A percentile compares a stretch with the other conserved stretches of the same genome.
Evolutionary conservation across 768 basidiomycete genomes (phyloP).

Genomic region (Collybiopsis luxurians): DNA sequence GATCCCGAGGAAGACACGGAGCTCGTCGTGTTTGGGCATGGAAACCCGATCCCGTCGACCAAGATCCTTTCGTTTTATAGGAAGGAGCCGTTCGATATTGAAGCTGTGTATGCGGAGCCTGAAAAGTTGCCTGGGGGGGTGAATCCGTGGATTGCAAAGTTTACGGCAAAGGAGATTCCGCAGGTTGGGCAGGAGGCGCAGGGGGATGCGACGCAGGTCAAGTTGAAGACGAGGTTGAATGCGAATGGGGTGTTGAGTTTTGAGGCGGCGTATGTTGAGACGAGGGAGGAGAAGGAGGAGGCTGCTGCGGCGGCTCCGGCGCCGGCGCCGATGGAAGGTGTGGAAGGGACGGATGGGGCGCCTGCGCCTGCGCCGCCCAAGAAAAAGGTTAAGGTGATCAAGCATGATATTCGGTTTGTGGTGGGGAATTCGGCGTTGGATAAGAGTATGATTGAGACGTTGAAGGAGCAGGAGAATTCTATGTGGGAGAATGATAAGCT

Average conservation of each 20-base stretch:
- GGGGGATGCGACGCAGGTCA: slow-evolving; percentile 79
- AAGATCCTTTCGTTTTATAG: slow-evolving; percentile 96
- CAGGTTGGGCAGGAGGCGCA: slow-evolving; percentile 35
- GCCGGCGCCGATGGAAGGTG: slow-evolving; percentile 27
- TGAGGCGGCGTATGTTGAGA: slow-evolving; percentile 83
- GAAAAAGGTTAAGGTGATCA: slow-evolving; percentile 85
- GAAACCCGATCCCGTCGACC: slow-evolving; percentile 87
- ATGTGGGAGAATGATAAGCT: slow-evolving; percentile 94
- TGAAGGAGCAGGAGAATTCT: slow-evolving; percentile 80
- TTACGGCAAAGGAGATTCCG: slow-evolving; percentile 81
- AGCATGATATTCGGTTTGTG: slow-evolving; percentile 78
- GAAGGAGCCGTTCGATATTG: slow-evolving; percentile 82
- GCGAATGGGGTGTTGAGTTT: slow-evolving; percentile 85
- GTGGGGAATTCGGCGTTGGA: slow-evolving; percentile 65
- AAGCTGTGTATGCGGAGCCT: slow-evolving; percentile 81
- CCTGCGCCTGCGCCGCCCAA: slow-evolving; percentile 53
- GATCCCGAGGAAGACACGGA: slow-evolving; percentile 91
- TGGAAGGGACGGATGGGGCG: slow-evolving; percentile 42
- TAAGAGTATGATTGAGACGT: slow-evolving; percentile 55
- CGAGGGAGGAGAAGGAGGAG: slow-evolving; percentile 77
- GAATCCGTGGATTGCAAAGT: slow-evolving; percentile 83
- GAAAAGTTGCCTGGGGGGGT: slow-evolving; percentile 67
- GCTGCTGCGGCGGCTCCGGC: slow-evolving; percentile 13
- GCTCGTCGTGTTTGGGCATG: slow-evolving; percentile 84
- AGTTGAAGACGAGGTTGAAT: slow-evolving; percentile 89